Conservation (phyloP, 2,329 filamentous ascomycete genomes). For the Huntiella omanensis region DNA sequence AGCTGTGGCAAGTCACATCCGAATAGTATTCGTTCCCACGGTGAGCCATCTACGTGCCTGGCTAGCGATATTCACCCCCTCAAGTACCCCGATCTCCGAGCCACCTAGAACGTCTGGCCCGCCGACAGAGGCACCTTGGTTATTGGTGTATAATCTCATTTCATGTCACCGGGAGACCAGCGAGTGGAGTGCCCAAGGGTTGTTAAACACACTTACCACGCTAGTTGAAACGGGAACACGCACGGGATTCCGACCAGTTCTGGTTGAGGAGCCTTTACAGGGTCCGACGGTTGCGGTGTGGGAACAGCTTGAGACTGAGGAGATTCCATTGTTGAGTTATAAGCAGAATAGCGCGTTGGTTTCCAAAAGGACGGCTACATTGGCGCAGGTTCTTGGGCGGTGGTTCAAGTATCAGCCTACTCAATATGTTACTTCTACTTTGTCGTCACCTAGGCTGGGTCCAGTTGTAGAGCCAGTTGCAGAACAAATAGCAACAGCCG, state of each 20-base stretch:
- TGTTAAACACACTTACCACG: conserved; percentile 41
- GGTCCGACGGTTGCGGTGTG: neutral
- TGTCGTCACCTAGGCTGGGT: no score
- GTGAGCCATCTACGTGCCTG: conserved; percentile 62
- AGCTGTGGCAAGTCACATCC: conserved; percentile 48
- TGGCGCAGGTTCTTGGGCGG: neutral
- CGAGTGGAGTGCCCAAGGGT: conserved; percentile 58
- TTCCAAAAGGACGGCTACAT: conserved; percentile 5
- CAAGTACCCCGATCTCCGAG: conserved; percentile 19
- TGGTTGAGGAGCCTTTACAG: conserved; percentile 23
- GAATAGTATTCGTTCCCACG: conserved; percentile 53
- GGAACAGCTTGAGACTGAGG: neutral
- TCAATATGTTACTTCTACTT: no score
- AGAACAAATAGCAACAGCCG: neutral
- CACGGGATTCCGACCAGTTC: conserved; percentile 23
- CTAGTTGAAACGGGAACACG: conserved; percentile 41
- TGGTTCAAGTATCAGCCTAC: conserved; percentile 5
- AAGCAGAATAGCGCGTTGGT: conserved; percentile 5
- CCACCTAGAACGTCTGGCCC: conserved; percentile 18
- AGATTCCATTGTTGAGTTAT: conserved; percentile 10
- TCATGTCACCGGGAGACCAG: conserved; percentile 46
- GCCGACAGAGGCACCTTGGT: conserved; percentile 18
- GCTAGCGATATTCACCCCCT: conserved; percentile 36
- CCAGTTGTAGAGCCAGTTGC: neutral
- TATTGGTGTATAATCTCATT: conserved; percentile 48